Evolutionary conservation across 2,329 filamentous ascomycete species (phyloP).

Genomic region (Tolypocladium paradoxum): DNA sequence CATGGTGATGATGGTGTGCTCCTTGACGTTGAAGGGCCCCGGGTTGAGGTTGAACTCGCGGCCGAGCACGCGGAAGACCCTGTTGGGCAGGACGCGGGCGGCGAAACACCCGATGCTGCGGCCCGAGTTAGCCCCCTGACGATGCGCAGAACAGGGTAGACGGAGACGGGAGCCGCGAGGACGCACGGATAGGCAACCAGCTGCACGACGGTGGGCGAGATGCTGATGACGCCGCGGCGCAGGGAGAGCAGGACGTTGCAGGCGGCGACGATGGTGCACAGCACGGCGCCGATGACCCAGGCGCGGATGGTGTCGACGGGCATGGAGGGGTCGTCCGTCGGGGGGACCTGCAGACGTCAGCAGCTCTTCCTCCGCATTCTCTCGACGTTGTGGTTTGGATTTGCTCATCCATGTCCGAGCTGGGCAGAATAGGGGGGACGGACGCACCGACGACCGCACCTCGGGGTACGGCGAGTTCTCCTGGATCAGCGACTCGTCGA

Average conservation of each 20-base stretch:
- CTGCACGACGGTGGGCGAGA: constrained; percentile 44
- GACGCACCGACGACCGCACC: constrained; percentile 13
- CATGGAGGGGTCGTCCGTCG: constrained; percentile 37
- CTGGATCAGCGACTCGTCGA: constrained; percentile 35
- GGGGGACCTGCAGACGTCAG: background rate
- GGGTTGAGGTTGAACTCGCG: constrained; percentile 25
- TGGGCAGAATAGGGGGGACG: no score
- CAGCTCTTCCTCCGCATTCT: no score
- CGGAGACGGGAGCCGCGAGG: no score
- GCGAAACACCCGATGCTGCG: constrained; percentile 17
- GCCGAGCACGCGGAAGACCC: constrained; percentile 20
- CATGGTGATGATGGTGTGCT: constrained; percentile 37
- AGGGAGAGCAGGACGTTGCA: constrained; percentile 43
- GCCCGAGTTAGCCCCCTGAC: background rate
- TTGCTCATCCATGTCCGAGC: no score
- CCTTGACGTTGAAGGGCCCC: constrained; percentile 32
- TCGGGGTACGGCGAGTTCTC: constrained; percentile 35
- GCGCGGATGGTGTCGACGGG: constrained; percentile 49
- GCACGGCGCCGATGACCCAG: constrained; percentile 45
- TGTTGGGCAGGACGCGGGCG: constrained; percentile 19
- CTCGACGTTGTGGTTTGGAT: no score
- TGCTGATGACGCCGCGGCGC: constrained; percentile 37
- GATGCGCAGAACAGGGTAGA: no score
- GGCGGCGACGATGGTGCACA: constrained; percentile 46
- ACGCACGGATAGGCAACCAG: constrained; percentile 38